Evolutionary conservation across 768 basidiomycete species (phyloP).

Genomic region (Leccinum arenicola): DNA sequence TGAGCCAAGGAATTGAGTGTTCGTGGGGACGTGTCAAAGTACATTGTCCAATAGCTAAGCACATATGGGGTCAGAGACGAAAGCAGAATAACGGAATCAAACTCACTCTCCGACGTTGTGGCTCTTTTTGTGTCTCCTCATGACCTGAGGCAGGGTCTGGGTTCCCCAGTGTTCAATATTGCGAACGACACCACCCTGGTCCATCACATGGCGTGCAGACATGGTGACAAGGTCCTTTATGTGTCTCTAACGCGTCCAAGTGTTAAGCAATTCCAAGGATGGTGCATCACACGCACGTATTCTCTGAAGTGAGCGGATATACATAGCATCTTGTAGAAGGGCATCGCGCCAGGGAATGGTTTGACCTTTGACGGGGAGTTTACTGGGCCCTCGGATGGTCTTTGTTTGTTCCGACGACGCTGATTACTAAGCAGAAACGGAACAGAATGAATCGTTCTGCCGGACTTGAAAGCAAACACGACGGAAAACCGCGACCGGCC

Average conservation of each 20-base stretch:
- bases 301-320: slow-evolving; percentile 72
- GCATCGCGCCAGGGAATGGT: slow-evolving; percentile 47
- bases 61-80: slow-evolving; percentile 4
- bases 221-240: slow-evolving; percentile 73
- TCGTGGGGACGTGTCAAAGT: slow-evolving; percentile 83
- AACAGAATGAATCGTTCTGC: neutral
- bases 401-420: neutral
- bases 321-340: slow-evolving; percentile 85
- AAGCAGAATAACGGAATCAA: neutral
- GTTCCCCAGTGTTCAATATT: slow-evolving; percentile 75
- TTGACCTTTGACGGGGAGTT: neutral
- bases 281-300: slow-evolving; percentile 51
- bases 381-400: neutral
- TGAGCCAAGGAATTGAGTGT: slow-evolving; percentile 62
- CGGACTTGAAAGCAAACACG: neutral
- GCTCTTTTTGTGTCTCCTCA: slow-evolving; percentile 58
- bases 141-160: slow-evolving; percentile 66
- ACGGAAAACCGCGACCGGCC: neutral
- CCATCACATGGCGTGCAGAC: slow-evolving; percentile 68
- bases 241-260: slow-evolving; percentile 46
- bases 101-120: slow-evolving; percentile 77
- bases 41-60: slow-evolving; percentile 83
- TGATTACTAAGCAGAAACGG: slow-evolving; percentile 20
- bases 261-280: neutral
- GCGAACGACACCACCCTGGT: slow-evolving; percentile 80